Evolutionary conservation across 31 red algal species (phyloP), one percentile per base, ranked within the genome.

Genomic region (Bonnemaisonia californica): DNA sequence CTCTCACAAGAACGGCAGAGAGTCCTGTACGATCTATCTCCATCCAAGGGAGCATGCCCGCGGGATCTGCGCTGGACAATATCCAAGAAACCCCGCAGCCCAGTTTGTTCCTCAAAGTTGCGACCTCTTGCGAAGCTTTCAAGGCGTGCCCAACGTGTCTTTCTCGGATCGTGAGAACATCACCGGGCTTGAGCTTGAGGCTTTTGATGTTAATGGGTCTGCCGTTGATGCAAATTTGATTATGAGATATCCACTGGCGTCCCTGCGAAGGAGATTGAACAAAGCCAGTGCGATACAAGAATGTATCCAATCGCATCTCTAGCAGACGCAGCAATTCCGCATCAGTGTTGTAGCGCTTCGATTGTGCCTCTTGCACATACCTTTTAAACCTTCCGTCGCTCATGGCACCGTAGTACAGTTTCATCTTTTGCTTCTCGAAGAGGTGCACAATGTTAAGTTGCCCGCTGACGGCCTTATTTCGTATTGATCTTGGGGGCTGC

Each of bases 341-440:
- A 56, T 87, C 83, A 21, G 78, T 72, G 62, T 94, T 87, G 28
- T 73, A 58, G 22, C 83, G 69, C 18, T 51, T 76, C 2, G 47
- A 31, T 7, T 57, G 72, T 1, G 83, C 83, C 34, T 82, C 33
- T 1, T 80, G 33, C 12, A 94, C 91, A 54, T 84, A 86, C 51
- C 79, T 74, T 18, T 74, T 73, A 65, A 94, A 87, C 54, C 58
- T 63, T 45, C 58, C 60, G 69, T 94, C 91, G 62, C 91, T 76
- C 54, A 94, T 81, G 4, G 67, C 64, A 29, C 91, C 83, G 57
- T 94, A 94, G 79, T 94, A 94, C 24, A 88, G 34, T 24, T 76
- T 69, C 83, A 94, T 86, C 57, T 94, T 94, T 32, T 94, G 91
- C 71, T 94, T 94, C 33, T 94, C 91, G 64, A 71, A 48, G 22